Conservation (phyloP, 139 green algal genomes). For the Chlorella vulgaris region DNA sequence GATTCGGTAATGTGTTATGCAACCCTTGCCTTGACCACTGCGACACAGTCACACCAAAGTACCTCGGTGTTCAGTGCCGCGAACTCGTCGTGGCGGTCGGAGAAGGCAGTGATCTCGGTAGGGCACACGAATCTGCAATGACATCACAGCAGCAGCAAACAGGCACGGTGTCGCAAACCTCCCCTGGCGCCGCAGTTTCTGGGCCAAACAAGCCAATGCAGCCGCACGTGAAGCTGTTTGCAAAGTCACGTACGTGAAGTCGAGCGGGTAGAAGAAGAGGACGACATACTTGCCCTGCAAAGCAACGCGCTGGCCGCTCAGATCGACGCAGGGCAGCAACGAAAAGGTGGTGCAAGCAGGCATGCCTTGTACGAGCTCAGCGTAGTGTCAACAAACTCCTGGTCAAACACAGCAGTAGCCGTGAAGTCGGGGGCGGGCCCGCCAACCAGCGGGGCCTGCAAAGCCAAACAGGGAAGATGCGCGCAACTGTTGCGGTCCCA, state of each 20-base stretch:
- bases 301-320: no score
- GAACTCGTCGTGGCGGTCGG: constrained; percentile 93
- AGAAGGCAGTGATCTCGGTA: constrained; percentile 99
- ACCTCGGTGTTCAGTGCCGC: constrained; percentile 85
- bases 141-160: constrained; percentile 20
- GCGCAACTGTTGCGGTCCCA: background rate
- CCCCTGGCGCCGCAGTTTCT: no score
- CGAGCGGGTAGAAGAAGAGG: constrained; percentile 99
- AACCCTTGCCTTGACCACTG: background rate
- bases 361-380: constrained; percentile 87
- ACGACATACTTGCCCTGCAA: constrained; percentile 94
- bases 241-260: constrained; percentile 98
- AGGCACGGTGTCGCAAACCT: no score
- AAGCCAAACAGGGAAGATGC: background rate
- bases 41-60: background rate
- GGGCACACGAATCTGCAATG: constrained; percentile 75
- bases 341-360: background rate
- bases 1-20: background rate
- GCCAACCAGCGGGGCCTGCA: constrained; percentile 73
- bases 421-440: constrained; percentile 90
- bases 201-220: no score
- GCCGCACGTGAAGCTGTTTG: no score
- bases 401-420: constrained; percentile 88
- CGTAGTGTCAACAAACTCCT: constrained; percentile 92
- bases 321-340: background rate